A percentile compares a stretch with the other conserved stretches of the same genome.
These are phyloP conservation scores for Termitomyces eurrhizus DNA, from an alignment of 768 basidiomycete species.

Conservation along the genomic window DNA sequence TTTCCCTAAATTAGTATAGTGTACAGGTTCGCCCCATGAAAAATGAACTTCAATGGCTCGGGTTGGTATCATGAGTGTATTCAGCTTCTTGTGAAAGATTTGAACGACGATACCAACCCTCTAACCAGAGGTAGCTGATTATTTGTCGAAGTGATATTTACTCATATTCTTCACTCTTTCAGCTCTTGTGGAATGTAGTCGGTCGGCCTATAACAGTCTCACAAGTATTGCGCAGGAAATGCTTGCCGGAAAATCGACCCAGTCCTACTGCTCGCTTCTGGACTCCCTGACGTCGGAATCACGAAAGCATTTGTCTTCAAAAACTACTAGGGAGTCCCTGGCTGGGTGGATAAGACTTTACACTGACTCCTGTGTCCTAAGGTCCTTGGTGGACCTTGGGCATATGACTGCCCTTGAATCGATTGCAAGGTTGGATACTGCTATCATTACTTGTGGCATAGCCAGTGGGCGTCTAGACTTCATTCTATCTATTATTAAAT, in stretches of 20 bases:
- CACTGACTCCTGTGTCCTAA: slow-evolving; percentile 69
- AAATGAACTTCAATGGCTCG: slow-evolving; percentile 9
- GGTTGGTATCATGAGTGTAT: slow-evolving; percentile 14
- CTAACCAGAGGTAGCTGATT: slow-evolving; percentile 11
- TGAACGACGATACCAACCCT: slow-evolving; percentile 11
- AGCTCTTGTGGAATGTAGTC: slow-evolving; percentile 12
- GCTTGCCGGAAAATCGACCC: slow-evolving; percentile 4
- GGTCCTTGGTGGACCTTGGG: slow-evolving; percentile 37
- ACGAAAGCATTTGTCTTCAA: slow-evolving; percentile 46
- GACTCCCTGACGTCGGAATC: slow-evolving; percentile 35
- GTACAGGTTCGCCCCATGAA: slow-evolving; percentile 1
- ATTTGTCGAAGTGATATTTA: neutral
- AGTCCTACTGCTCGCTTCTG: slow-evolving; percentile 19
- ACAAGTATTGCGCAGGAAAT: slow-evolving; percentile 7
- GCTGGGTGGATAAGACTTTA: slow-evolving; percentile 65
- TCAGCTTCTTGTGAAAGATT: slow-evolving; percentile 11
- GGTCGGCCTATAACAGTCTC: slow-evolving; percentile 6
- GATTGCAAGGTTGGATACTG: slow-evolving; percentile 67
- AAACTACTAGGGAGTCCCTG: slow-evolving; percentile 27
- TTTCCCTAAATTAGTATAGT: slow-evolving; percentile 20
- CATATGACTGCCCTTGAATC: slow-evolving; percentile 31
- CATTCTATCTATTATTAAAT: slow-evolving; percentile 57
- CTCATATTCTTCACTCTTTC: neutral
- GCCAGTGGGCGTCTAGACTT: slow-evolving; percentile 57
- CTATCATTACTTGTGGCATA: slow-evolving; percentile 82